Evolutionary conservation across 768 basidiomycete genomes (phyloP), one percentile per base, ranked within the genome.

Genomic region (Auriculariales sp.): DNA sequence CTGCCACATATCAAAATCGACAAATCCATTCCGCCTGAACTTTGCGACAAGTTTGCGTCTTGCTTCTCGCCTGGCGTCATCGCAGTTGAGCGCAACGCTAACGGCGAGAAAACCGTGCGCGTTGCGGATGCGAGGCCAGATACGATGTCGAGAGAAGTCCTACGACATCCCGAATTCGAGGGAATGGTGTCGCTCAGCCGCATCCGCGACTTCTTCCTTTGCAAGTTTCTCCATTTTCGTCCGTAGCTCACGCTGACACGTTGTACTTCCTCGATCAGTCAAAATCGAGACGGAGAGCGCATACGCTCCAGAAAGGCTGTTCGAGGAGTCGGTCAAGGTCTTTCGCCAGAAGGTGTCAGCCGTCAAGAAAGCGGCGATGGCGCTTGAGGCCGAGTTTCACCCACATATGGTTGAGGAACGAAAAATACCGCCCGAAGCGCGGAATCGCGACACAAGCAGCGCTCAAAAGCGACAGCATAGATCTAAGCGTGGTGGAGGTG

Each of bases 131-230:
- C 71, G 17, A 73, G 93, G 28, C 80, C 79, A 51, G 95, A 99
- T 60, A 85, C 80, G 3, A 87, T 99, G 60, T 89, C 81, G 55
- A 72, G 95, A 39, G 93, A 98, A 65, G 93, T 93, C 2, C 71
- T 95, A 36, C 76, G 94, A 54, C 85, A 97, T 64, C 80, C 83
- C 0, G 93, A 98, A 62, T 95, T 98, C 54, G 74, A 78, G 31
- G 88, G 78, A 34, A 77, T 71, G 46, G 91, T 94, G 3, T 75
- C 87, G 62, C 71, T 99, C 47, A 79, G 80, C 49, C 75, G 95
- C 6, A 80, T 95, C 42, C 72, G 90, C 47, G 92, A 97, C 69
- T 85, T 82, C 66, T 97, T 95, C 66, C 73, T 97, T 49, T 97
- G 94, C 92, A 58, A 58, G 88, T 70, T 49, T 46, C 35, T 10